These are phyloP conservation scores for Wickerhamiella dianesei DNA, from an alignment of 805 yeast genomes.

Conservation along the genomic window DNA sequence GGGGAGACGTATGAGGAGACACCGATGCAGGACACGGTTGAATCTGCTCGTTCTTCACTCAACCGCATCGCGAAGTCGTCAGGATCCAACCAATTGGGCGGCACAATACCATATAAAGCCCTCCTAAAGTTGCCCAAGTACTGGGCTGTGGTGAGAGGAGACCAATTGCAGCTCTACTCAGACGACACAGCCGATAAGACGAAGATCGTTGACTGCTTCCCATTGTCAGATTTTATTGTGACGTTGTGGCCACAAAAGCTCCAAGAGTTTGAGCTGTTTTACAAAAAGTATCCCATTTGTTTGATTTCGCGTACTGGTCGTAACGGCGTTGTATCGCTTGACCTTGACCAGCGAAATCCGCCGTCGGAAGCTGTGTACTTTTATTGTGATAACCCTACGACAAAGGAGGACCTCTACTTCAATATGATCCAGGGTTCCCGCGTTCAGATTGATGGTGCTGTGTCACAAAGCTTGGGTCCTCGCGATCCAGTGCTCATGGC, in stretches of 20 bases:
- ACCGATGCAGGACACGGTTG: slow-evolving; percentile 1
- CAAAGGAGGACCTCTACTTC: slow-evolving; percentile 91
- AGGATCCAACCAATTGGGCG: neutral
- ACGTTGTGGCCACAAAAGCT: slow-evolving; percentile 74
- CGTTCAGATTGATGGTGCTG: slow-evolving; percentile 2
- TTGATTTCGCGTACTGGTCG: slow-evolving; percentile 36
- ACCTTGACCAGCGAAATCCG: slow-evolving; percentile 17
- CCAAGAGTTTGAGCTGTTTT: slow-evolving; percentile 65
- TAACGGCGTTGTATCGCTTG: slow-evolving; percentile 19
- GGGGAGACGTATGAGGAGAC: slow-evolving; percentile 7
- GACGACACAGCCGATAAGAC: slow-evolving; percentile 40
- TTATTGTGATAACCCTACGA: slow-evolving; percentile 62
- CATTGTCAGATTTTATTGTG: slow-evolving; percentile 54
- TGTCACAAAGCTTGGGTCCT: slow-evolving; percentile 10
- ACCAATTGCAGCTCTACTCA: slow-evolving; percentile 73
- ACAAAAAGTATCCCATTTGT: slow-evolving; percentile 68
- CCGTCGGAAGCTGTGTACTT: slow-evolving; percentile 40
- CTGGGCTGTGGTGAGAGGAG: slow-evolving; percentile 54
- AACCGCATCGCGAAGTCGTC: slow-evolving; percentile 31
- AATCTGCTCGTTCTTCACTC: slow-evolving; percentile 47
- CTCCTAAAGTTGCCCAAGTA: slow-evolving; percentile 18
- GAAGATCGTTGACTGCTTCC: slow-evolving; percentile 66
- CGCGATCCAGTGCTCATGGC: slow-evolving; percentile 56
- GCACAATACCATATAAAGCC: slow-evolving; percentile 3
- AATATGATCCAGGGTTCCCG: slow-evolving; percentile 46